These are phyloP conservation scores for Paxillus ammoniavirescens DNA, from an alignment of 768 basidiomycete species.

Conservation along the genomic window DNA sequence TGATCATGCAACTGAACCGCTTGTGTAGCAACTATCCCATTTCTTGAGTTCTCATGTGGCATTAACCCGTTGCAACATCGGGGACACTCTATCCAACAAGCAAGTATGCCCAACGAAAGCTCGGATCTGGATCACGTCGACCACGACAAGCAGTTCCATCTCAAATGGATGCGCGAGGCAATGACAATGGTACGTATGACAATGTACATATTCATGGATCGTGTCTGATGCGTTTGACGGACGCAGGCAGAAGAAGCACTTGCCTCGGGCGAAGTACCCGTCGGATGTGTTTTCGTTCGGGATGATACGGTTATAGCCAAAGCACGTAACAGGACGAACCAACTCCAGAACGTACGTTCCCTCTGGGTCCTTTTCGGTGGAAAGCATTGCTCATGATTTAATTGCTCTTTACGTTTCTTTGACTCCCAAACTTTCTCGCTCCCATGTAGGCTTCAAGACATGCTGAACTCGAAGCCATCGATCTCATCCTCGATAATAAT, in stretches of 20 bases:
- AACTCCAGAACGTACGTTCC: constrained; percentile 77
- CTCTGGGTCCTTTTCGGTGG: not conserved
- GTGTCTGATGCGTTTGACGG: constrained; percentile 6
- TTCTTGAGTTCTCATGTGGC: not conserved
- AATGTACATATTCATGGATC: too few relatives aligned
- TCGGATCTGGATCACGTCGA: constrained; percentile 1
- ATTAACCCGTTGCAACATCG: not conserved
- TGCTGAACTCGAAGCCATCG: constrained; percentile 96
- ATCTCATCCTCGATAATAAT: constrained; percentile 70
- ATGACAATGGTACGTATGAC: constrained; percentile 66
- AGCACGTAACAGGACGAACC: constrained; percentile 92
- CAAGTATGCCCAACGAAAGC: not conserved
- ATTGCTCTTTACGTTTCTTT: not conserved
- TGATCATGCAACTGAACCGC: too few relatives aligned
- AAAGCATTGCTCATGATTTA: not conserved
- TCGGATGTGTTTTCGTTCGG: constrained; percentile 93
- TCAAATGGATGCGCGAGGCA: constrained; percentile 81
- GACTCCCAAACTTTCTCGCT: constrained; percentile 1
- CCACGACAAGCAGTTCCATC: constrained; percentile 29
- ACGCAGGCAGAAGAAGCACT: constrained; percentile 83
- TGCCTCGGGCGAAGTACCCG: constrained; percentile 84
- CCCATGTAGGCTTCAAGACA: constrained; percentile 83
- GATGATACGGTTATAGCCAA: constrained; percentile 73
- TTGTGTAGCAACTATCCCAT: too few relatives aligned
- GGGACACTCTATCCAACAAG: not conserved